Evolutionary conservation across 2,329 filamentous ascomycete species (phyloP).

Genomic region (Bipolaris cookei): DNA sequence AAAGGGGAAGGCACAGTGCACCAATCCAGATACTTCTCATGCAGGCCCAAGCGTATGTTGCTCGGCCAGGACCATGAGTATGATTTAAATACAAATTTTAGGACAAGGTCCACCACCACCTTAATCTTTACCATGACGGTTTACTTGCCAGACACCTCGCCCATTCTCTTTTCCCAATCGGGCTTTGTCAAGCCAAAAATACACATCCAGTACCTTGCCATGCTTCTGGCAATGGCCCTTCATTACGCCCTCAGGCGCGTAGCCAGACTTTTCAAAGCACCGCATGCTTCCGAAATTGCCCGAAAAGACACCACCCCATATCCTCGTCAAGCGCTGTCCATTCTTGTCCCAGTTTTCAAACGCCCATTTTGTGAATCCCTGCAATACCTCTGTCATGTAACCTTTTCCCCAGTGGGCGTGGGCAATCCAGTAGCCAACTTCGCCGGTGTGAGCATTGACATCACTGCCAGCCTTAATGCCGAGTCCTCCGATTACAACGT

Average conservation of each 20-base stretch:
- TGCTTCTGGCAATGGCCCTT: constrained; percentile 46
- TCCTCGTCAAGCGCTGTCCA: constrained; percentile 29
- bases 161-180: constrained; percentile 34
- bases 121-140: background rate
- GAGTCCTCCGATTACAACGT: constrained; percentile 45
- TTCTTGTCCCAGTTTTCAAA: constrained; percentile 39
- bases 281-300: constrained; percentile 47
- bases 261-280: constrained; percentile 50
- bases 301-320: constrained; percentile 41
- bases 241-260: constrained; percentile 45
- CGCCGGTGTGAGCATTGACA: constrained; percentile 46
- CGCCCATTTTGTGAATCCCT: constrained; percentile 44
- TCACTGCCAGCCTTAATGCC: constrained; percentile 48
- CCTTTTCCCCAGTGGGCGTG: constrained; percentile 47
- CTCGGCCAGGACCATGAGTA: constrained; percentile 28
- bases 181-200: constrained; percentile 45
- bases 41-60: constrained; percentile 42
- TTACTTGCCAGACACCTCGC: background rate
- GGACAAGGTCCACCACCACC: background rate
- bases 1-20: constrained; percentile 37
- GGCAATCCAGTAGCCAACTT: constrained; percentile 54
- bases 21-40: constrained; percentile 40
- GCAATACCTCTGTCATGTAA: constrained; percentile 42
- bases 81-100: background rate
- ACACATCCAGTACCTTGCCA: constrained; percentile 41